These are phyloP conservation scores for Coemansia sp. DNA, from an alignment of 192 early-diverging fungal genomes.

Conservation along the genomic window DNA sequence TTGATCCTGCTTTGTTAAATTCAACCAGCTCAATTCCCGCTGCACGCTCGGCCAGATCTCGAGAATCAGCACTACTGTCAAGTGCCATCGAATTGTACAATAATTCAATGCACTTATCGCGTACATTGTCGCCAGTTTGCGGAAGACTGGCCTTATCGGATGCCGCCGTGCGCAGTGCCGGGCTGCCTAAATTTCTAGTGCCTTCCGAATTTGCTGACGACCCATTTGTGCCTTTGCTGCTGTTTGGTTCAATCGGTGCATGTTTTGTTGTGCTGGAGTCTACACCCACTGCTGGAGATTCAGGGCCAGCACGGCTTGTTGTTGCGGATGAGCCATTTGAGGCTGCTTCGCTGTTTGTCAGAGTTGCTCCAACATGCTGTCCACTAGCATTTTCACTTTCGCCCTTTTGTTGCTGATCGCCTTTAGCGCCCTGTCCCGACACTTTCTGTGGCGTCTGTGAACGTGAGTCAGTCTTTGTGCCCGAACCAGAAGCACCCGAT, in stretches of 20 bases:
- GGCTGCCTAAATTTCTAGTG: neutral
- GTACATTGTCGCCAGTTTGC: conserved; percentile 60
- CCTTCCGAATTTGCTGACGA: neutral
- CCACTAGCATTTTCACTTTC: neutral
- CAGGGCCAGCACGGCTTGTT: neutral
- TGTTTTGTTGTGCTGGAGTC: neutral
- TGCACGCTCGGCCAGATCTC: conserved; percentile 57
- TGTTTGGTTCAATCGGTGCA: neutral
- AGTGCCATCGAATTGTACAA: conserved; percentile 73
- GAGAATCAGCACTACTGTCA: conserved; percentile 52
- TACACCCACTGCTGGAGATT: neutral
- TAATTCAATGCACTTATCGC: conserved; percentile 81
- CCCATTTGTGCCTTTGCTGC: neutral
- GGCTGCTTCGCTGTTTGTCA: neutral
- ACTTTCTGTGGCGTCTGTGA: conserved; percentile 22
- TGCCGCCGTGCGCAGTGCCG: conserved; percentile 37
- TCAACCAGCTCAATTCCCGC: conserved; percentile 63
- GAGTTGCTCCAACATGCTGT: neutral
- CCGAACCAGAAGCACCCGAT: conserved; percentile 2
- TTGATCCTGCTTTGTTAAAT: conserved; percentile 57
- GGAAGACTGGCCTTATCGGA: conserved; percentile 35
- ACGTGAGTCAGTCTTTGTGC: conserved; percentile 17
- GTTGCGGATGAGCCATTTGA: conserved; percentile 1
- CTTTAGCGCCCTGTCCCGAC: neutral
- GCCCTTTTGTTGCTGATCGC: conserved; percentile 6